Conservation (phyloP, 2,329 filamentous ascomycete species). For the Aspergillus quadricinctus region DNA sequence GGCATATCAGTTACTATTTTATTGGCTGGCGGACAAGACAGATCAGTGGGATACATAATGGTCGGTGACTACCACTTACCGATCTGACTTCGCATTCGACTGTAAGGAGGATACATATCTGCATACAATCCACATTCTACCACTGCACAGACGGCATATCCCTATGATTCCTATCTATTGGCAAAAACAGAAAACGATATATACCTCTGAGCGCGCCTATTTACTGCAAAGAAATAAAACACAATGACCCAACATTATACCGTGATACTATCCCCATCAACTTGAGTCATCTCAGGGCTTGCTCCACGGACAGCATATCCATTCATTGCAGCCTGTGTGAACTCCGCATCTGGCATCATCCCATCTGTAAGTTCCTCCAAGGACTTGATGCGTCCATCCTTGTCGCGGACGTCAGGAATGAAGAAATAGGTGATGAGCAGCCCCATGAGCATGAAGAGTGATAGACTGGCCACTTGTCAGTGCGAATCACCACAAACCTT, state of each 20-base stretch:
- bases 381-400: slow-evolving; percentile 18
- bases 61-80: too few relatives aligned
- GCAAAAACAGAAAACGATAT: too few relatives aligned
- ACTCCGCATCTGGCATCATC: neutral
- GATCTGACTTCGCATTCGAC: too few relatives aligned
- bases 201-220: too few relatives aligned
- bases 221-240: too few relatives aligned
- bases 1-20: too few relatives aligned
- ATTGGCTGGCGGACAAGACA: too few relatives aligned
- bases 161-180: too few relatives aligned
- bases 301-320: neutral
- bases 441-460: slow-evolving; percentile 24
- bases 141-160: too few relatives aligned
- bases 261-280: neutral
- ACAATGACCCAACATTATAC: neutral
- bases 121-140: too few relatives aligned
- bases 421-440: slow-evolving; percentile 22
- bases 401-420: slow-evolving; percentile 22
- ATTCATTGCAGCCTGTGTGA: neutral
- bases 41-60: too few relatives aligned
- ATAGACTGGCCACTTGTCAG: neutral
- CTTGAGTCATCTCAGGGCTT: neutral
- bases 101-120: too few relatives aligned
- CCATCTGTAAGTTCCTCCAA: slow-evolving; percentile 24
- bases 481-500: neutral